Evolutionary conservation across 345 rosid species (phyloP).

Genomic region (Eucalyptus leucophloia): DNA sequence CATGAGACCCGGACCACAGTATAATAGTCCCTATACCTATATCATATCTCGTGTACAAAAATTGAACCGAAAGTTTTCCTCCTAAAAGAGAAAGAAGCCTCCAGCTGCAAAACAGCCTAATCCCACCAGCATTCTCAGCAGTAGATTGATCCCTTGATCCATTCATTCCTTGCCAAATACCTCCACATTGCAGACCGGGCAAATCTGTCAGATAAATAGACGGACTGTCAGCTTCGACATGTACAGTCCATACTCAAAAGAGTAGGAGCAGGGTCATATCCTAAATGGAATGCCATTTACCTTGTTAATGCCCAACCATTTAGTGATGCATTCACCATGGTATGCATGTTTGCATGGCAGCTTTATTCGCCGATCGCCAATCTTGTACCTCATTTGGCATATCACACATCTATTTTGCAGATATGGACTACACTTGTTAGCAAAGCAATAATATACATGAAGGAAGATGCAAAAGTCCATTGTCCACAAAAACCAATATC

Average conservation of each 20-base stretch:
- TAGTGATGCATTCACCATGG: conserved; percentile 48
- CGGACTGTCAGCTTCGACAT: background rate
- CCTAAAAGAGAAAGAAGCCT: background rate
- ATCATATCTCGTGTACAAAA: background rate
- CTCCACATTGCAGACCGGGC: conserved; percentile 57
- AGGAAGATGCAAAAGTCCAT: background rate
- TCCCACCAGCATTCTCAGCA: background rate
- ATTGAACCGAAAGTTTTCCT: background rate
- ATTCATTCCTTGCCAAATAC: conserved; percentile 32
- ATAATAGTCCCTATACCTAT: background rate
- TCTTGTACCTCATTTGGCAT: conserved; percentile 56
- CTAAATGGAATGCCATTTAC: conserved; percentile 5
- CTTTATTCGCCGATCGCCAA: conserved; percentile 41
- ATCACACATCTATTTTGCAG: conserved; percentile 39
- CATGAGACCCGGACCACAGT: background rate
- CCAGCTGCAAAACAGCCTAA: background rate
- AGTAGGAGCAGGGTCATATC: background rate
- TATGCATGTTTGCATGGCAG: conserved; percentile 60
- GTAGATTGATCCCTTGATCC: background rate
- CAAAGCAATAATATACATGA: background rate
- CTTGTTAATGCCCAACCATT: conserved; percentile 69
- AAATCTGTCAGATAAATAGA: conserved; percentile 16
- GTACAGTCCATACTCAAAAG: background rate
- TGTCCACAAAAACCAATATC: background rate
- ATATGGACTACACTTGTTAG: background rate